phyloP scores from a whole-genome alignment of 345 rosid species.

The Moricandia arvensis region DNA sequence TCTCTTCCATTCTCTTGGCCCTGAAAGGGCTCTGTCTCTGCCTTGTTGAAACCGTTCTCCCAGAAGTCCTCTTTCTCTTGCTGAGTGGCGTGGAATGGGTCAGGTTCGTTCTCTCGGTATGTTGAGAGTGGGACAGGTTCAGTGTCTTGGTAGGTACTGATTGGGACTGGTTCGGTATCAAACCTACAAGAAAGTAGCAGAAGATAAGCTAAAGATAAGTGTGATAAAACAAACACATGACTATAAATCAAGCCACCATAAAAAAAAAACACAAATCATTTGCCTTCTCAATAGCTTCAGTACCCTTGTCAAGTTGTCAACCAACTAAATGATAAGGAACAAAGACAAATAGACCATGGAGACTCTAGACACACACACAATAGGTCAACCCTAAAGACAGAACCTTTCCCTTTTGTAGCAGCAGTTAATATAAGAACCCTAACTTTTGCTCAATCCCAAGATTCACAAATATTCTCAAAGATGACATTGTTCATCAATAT shows the following conservation, averaged over 20 bases:
- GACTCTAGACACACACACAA: not conserved
- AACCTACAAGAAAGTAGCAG: slow-evolving; percentile 23
- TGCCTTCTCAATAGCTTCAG: not conserved
- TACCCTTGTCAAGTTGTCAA: too few relatives aligned
- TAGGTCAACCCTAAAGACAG: slow-evolving; percentile 10
- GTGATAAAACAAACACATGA: too few relatives aligned
- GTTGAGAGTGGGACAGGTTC: slow-evolving; percentile 31
- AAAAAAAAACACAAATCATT: not conserved
- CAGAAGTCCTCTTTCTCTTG: slow-evolving; percentile 38
- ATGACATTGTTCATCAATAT: not conserved
- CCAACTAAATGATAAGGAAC: too few relatives aligned
- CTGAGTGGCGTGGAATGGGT: slow-evolving; percentile 18
- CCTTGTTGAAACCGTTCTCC: slow-evolving; percentile 35
- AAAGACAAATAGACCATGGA: not conserved
- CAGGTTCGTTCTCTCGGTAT: slow-evolving; percentile 21
- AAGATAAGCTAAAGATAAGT: not conserved
- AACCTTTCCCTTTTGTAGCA: not conserved
- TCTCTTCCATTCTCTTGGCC: slow-evolving; percentile 32
- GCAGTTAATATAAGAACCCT: slow-evolving; percentile 3
- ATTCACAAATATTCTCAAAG: not conserved
- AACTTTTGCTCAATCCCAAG: not conserved
- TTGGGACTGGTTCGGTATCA: slow-evolving; percentile 20
- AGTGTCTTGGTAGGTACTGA: slow-evolving; percentile 18
- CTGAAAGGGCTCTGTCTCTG: slow-evolving; percentile 10
- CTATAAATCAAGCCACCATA: too few relatives aligned